Percentiles rank a stretch among this genome's conserved stretches.
Evolutionary conservation across 345 rosid species (phyloP).

Genomic region (Rhizophora mangle): DNA sequence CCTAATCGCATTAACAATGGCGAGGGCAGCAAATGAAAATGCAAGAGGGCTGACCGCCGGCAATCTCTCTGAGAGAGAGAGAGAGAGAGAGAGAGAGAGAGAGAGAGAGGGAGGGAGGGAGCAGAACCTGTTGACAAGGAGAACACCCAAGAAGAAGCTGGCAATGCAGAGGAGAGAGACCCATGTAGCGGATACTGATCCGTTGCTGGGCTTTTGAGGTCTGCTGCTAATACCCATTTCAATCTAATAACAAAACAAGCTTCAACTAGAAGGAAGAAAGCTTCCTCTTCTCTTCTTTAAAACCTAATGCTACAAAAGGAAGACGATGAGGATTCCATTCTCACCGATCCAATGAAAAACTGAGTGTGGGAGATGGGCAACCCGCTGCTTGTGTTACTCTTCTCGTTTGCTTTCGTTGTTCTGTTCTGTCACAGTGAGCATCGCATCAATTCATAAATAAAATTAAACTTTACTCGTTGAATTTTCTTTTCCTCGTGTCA

Average conservation of each 20-base stretch:
- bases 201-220: slow-evolving; percentile 52
- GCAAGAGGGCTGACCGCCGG: slow-evolving; percentile 22
- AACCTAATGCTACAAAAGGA: slow-evolving; percentile 14
- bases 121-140: slow-evolving; percentile 62
- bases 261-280: slow-evolving; percentile 28
- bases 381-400: no score
- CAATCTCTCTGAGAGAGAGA: slow-evolving; percentile 37
- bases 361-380: no score
- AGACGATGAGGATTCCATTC: slow-evolving; percentile 22
- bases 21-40: slow-evolving; percentile 1
- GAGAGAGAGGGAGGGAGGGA: slow-evolving; percentile 10
- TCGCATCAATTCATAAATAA: no score
- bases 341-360: no score
- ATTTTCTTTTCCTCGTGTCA: no score
- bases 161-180: slow-evolving; percentile 62
- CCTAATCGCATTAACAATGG: background rate
- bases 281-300: background rate
- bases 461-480: no score
- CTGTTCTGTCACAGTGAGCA: no score
- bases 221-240: slow-evolving; percentile 55
- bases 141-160: slow-evolving; percentile 66
- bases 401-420: no score
- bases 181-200: slow-evolving; percentile 60
- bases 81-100: slow-evolving; percentile 12
- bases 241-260: slow-evolving; percentile 15